phyloP scores from a whole-genome alignment of 1,139 yeast species.

The Pichia sp. region DNA sequence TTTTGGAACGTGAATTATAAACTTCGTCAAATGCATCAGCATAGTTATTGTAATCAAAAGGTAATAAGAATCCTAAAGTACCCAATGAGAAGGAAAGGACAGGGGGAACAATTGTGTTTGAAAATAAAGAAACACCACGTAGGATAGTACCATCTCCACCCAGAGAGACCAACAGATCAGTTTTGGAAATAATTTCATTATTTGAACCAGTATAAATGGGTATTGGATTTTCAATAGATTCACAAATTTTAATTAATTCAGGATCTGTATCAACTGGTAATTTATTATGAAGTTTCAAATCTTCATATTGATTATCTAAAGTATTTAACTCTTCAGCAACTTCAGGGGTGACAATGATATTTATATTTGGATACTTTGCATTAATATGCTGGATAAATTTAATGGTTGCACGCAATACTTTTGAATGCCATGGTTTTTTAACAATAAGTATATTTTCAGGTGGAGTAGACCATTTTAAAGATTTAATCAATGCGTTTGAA shows the following conservation, averaged over 20 bases:
- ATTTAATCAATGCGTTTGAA: constrained; percentile 36
- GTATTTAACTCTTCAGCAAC: constrained; percentile 62
- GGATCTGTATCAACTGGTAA: not conserved
- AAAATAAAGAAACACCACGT: constrained; percentile 48
- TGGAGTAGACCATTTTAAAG: constrained; percentile 42
- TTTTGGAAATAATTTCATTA: constrained; percentile 47
- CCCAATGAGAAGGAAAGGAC: constrained; percentile 86
- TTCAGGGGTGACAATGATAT: constrained; percentile 69
- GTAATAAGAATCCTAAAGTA: constrained; percentile 82
- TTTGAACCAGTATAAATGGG: constrained; percentile 51
- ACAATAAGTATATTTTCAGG: constrained; percentile 70
- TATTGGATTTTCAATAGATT: constrained; percentile 17
- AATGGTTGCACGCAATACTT: constrained; percentile 61
- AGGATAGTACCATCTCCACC: constrained; percentile 97
- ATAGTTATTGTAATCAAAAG: constrained; percentile 68
- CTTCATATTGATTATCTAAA: constrained; percentile 24
- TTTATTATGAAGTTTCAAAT: constrained; percentile 10
- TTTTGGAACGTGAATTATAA: constrained; percentile 60
- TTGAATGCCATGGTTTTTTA: constrained; percentile 74
- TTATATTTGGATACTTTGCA: constrained; percentile 57
- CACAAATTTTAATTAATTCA: constrained; percentile 8
- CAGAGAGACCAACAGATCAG: constrained; percentile 73
- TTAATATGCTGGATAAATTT: constrained; percentile 54
- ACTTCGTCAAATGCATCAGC: constrained; percentile 58
- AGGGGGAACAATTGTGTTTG: constrained; percentile 73